These are phyloP conservation scores for Pterocarpus macrocarpus DNA, from an alignment of 306 rosid species.

Conservation along the genomic window DNA sequence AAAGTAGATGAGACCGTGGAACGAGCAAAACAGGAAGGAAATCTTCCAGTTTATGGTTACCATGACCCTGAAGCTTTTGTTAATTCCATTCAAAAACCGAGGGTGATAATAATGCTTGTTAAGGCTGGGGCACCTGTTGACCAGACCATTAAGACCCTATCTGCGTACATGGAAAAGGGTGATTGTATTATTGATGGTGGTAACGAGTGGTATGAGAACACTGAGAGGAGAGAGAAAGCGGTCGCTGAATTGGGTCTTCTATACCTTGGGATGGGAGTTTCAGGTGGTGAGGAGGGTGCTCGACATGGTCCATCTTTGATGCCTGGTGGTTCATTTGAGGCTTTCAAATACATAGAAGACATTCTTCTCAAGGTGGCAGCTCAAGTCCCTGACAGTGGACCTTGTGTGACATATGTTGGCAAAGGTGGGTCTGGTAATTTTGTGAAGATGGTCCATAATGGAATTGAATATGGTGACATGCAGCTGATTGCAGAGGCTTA, in stretches of 20 bases:
- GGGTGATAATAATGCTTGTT: slow-evolving; percentile 90
- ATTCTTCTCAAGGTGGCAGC: slow-evolving; percentile 96
- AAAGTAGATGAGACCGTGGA: slow-evolving; percentile 94
- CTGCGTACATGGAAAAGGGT: slow-evolving; percentile 83
- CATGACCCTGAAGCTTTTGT: slow-evolving; percentile 92
- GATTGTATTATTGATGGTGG: slow-evolving; percentile 96
- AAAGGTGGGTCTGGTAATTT: slow-evolving; percentile 96
- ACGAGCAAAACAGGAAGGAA: slow-evolving; percentile 80
- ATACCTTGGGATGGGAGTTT: slow-evolving; percentile 97
- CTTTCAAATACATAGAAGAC: slow-evolving; percentile 86
- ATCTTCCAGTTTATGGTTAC: slow-evolving; percentile 89
- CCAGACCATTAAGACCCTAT: slow-evolving; percentile 90
- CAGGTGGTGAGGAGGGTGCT: slow-evolving; percentile 99
- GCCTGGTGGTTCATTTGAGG: slow-evolving; percentile 96
- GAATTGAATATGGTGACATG: slow-evolving; percentile 96
- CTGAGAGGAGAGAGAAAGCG: slow-evolving; percentile 87
- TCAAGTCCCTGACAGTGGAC: slow-evolving; percentile 90
- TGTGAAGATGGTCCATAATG: slow-evolving; percentile 95
- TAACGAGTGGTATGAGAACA: slow-evolving; percentile 97
- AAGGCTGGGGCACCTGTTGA: slow-evolving; percentile 98
- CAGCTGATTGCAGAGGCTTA: slow-evolving; percentile 96
- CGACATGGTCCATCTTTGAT: slow-evolving; percentile 91
- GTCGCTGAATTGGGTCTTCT: slow-evolving; percentile 78
- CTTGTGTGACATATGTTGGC: slow-evolving; percentile 90
- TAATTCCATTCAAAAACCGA: slow-evolving; percentile 80